Evolutionary conservation across 495 filamentous ascomycete species (phyloP).

Genomic region (Penicillium antarcticum): DNA sequence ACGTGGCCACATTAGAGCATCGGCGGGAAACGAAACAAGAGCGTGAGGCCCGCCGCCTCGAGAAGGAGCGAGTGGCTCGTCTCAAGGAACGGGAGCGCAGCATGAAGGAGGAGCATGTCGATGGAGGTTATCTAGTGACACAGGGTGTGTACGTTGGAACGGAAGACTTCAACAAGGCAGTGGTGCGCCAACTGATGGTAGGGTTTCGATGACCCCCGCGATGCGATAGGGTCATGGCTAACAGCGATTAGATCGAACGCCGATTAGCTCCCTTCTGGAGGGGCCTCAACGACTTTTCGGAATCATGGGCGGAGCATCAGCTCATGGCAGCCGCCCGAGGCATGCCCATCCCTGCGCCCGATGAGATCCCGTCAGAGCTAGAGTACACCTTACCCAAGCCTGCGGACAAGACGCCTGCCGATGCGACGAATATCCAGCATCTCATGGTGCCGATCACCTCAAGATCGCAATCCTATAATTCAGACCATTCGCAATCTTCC

Average conservation of each 20-base stretch:
- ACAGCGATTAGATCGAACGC: slow-evolving; percentile 71
- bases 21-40: slow-evolving; percentile 88
- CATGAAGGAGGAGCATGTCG: slow-evolving; percentile 87
- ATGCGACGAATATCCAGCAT: slow-evolving; percentile 52
- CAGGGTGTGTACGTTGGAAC: slow-evolving; percentile 87
- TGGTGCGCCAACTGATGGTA: slow-evolving; percentile 93
- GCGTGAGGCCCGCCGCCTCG: slow-evolving; percentile 77
- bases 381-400: slow-evolving; percentile 43
- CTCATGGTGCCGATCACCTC: slow-evolving; percentile 74
- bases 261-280: slow-evolving; percentile 93
- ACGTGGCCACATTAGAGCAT: slow-evolving; percentile 45
- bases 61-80: slow-evolving; percentile 72
- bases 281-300: slow-evolving; percentile 83
- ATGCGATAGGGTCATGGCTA: slow-evolving; percentile 5
- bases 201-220: slow-evolving; percentile 12
- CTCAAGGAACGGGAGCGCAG: slow-evolving; percentile 85
- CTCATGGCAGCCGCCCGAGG: slow-evolving; percentile 88
- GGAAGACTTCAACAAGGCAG: slow-evolving; percentile 88
- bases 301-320: slow-evolving; percentile 90
- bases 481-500: slow-evolving; percentile 56
- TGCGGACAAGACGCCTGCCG: slow-evolving; percentile 37
- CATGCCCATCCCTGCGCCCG: slow-evolving; percentile 77
- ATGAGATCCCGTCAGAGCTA: slow-evolving; percentile 72
- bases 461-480: slow-evolving; percentile 70
- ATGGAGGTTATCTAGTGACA: slow-evolving; percentile 93